Conservation (phyloP, 352 stramenopile genomes). For the Pythium dissotocum region DNA sequence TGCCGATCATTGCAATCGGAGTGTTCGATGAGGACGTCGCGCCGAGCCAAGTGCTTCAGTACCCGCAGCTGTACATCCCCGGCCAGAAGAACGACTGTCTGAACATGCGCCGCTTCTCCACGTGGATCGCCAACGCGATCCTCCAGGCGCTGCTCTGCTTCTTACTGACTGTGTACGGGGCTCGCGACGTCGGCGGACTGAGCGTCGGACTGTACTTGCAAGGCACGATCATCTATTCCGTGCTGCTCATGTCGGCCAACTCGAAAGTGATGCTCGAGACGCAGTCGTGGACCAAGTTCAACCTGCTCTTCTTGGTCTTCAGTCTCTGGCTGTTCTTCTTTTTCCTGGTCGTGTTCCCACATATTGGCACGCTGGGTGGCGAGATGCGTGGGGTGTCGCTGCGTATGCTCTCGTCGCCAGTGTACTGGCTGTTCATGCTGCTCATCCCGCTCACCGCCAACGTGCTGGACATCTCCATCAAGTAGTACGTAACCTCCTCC, state of each 20-base stretch:
- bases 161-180: conserved; percentile 48
- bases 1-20: conserved; percentile 91
- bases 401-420: conserved; percentile 53
- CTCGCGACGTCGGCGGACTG: conserved; percentile 36
- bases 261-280: conserved; percentile 76
- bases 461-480: conserved; percentile 56
- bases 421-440: conserved; percentile 73
- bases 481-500: conserved; percentile 47
- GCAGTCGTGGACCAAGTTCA: conserved; percentile 77
- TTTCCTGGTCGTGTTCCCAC: conserved; percentile 64
- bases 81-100: conserved; percentile 67
- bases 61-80: conserved; percentile 59
- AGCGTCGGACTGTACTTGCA: conserved; percentile 57
- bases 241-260: conserved; percentile 76
- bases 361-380: conserved; percentile 44
- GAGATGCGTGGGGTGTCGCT: conserved; percentile 60
- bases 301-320: conserved; percentile 52
- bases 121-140: conserved; percentile 70
- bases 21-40: conserved; percentile 81
- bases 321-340: conserved; percentile 63
- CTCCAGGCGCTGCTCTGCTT: conserved; percentile 68
- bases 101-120: conserved; percentile 61
- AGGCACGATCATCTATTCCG: conserved; percentile 67
- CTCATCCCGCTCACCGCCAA: conserved; percentile 66
- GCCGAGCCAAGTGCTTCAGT: conserved; percentile 54